Evolutionary conservation across 78 protist species (phyloP).

Genomic region (Mastigamoeba balamuthi): DNA sequence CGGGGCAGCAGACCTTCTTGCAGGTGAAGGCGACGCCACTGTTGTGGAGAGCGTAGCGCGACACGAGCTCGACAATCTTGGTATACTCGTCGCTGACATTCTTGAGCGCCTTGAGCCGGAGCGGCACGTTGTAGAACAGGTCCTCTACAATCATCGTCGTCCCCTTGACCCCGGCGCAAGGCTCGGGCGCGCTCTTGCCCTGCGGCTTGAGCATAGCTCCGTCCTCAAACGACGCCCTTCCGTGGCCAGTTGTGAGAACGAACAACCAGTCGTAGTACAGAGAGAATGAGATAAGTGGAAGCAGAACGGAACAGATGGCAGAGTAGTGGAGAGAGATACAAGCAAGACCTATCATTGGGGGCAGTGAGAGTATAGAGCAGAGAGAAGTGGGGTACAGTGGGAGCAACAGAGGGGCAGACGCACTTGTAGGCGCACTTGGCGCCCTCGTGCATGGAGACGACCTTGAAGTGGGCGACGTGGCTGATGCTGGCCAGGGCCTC

Average conservation of each 20-base stretch:
- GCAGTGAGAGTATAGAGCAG: no score
- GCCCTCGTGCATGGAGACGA: constrained; percentile 64
- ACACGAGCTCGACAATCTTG: constrained; percentile 49
- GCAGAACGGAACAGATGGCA: no score
- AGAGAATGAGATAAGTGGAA: no score
- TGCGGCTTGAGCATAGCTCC: not conserved
- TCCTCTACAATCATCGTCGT: constrained; percentile 74
- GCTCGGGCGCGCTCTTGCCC: constrained; percentile 52
- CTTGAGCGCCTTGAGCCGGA: constrained; percentile 58
- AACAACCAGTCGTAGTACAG: no score
- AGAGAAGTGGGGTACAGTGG: no score
- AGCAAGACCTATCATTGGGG: no score
- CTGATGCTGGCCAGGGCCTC: constrained; percentile 96
- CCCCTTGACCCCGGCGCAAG: constrained; percentile 80
- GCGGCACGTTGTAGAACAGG: constrained; percentile 80
- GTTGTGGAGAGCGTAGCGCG: constrained; percentile 65
- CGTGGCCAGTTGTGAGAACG: no score
- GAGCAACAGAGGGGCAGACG: not conserved
- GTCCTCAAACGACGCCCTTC: not conserved
- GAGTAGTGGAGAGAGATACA: no score
- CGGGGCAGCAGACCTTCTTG: constrained; percentile 27
- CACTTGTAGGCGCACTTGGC: constrained; percentile 50
- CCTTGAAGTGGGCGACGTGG: constrained; percentile 78
- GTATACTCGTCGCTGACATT: constrained; percentile 71
- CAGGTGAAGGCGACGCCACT: constrained; percentile 34